Base-by-base conservation (phyloP, 202 grass and related monocot genomes). In the Zizania palustris region DNA sequence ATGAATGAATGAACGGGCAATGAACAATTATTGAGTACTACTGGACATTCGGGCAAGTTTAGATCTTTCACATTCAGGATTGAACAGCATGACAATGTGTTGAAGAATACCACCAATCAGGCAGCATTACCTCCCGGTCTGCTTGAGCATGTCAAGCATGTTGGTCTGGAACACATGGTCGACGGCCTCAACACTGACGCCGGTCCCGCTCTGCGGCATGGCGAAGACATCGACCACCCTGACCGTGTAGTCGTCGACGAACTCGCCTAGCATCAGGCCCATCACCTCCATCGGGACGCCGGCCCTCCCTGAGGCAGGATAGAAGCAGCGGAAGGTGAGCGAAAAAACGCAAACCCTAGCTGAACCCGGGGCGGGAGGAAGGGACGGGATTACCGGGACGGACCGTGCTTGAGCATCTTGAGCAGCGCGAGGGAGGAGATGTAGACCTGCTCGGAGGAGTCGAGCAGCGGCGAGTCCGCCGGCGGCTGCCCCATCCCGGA, bases 141-240 rank as follows among this genome's bases (percentile, higher is more conserved):
- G 89, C 80, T 97, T 97, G 76, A 97, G 91, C 94, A 97, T 97
- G 78, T 97, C 94, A 16, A 97, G 86, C 94, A 97, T 97, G 87
- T 91, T 90, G 33, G 91, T 93, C 84, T 97, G 94, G 76, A 97
- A 97, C 11, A 89, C 94, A 67, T 93, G 88, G 77, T 97, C 94
- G 55, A 97, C 86, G 14, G 94, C 94, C 86, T 97, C 88, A 4
- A 93, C 88, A 72, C 88, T 91, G 53, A 97, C 94, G 46, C 91
- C 88, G 2, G 94, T 97, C 22, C 91, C 91, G 72, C 94, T 97
- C 88, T 97, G 91, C 45, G 91, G 94, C 94, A 97, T 97, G 49
- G 94, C 94, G 74, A 93, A 97, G 77, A 97, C 91, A 6, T 97
- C 94, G 16, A 97, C 88, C 50, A 93, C 94, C 35, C 91, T 78